These are phyloP conservation scores for Podaxis pistillaris DNA, from an alignment of 768 basidiomycete genomes.

Conservation along the genomic window DNA sequence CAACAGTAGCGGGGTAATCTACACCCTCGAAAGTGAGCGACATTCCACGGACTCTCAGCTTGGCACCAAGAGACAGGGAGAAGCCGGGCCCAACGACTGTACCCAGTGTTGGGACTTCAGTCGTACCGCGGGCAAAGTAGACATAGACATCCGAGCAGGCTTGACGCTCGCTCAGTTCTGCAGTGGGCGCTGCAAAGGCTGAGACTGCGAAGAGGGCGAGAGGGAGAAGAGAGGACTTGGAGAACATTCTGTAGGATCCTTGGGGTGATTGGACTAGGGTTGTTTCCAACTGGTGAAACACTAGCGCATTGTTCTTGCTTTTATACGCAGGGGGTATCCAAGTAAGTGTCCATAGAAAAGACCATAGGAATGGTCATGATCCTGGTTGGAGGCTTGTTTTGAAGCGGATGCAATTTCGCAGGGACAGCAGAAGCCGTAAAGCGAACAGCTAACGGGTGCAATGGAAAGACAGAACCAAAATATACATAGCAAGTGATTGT, in stretches of 20 bases:
- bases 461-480: not conserved
- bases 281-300: not conserved
- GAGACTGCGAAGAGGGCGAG: not conserved
- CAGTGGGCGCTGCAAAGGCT: not conserved
- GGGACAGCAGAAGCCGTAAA: not conserved
- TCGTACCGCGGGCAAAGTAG: slow-evolving; percentile 19
- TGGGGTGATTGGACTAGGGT: not conserved
- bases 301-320: not conserved
- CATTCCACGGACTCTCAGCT: slow-evolving; percentile 4
- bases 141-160: slow-evolving; percentile 7
- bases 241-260: not conserved
- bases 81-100: slow-evolving; percentile 19
- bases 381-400: not conserved
- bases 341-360: not conserved
- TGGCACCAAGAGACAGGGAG: slow-evolving; percentile 1
- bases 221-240: not conserved
- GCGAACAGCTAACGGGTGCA: not conserved
- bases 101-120: slow-evolving; percentile 14
- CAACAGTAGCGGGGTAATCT: slow-evolving; percentile 16
- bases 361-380: not conserved
- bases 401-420: not conserved
- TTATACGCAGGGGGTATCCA: not conserved
- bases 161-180: not conserved
- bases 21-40: slow-evolving; percentile 12
- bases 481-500: too few species aligned